Base-by-base conservation (phyloP, 2,329 filamentous ascomycete species). In the Trichoderma sp. region DNA sequence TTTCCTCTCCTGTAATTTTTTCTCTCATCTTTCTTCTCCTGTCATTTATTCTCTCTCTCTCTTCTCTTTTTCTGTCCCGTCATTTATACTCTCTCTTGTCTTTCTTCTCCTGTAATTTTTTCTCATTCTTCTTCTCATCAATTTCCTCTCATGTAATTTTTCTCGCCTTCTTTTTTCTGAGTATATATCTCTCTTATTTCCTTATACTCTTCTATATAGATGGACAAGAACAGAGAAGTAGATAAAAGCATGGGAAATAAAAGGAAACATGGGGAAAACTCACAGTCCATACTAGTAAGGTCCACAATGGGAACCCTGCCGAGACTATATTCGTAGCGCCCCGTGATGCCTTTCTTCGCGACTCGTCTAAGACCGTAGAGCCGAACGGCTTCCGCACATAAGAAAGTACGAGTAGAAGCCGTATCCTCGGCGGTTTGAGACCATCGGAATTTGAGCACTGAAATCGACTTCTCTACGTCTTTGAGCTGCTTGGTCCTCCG, bases 371-470 rank as follows among this genome's bases (percentile, higher is more conserved):
- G 85, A 2, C 94, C 92, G 78, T 95, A 95, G 1, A 98, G 84
- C 75, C 88, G 89, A 34, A 94, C 93, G 73, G 93, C 93, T 80
- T 97, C 94, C 75, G 90, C 89, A 78, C 95, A 98, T 2, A 98
- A 85, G 76, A 94, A 95, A 13, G 90, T 88, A 68, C 95, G 88
- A 47, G 94, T 93, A 70, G 92, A 88, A 4, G 92, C 89, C 75
- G 92, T 94, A 71, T 91, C 90, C 66, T 90, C 88, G 76, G 95
- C 92, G 69, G 88, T 87, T 71, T 90, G 89, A 73, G 94, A 91
- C 88, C 93, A 94, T 73, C 90, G 89, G 78, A 90, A 92, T 76
- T 87, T 90, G 58, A 84, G 86, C 77, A 90, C 88, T 78, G 88
- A 90, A 68, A 87, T 90, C 26, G 88, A 86, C 76, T 90, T 90